Conservation (phyloP, 495 filamentous ascomycete species). For the Penicillium coprophilum region DNA sequence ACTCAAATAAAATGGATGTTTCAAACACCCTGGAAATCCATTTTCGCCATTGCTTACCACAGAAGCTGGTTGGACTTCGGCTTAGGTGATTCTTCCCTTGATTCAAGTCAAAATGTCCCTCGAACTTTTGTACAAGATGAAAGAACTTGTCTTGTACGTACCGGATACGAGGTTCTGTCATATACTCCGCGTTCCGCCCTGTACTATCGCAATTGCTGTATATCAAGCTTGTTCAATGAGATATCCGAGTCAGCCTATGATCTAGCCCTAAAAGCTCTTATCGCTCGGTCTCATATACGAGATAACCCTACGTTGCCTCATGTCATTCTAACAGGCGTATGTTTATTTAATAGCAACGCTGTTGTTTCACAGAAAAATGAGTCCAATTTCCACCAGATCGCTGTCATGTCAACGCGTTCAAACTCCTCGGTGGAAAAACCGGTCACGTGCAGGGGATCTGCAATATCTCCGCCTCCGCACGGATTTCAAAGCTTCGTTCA, state of each 20-base stretch:
- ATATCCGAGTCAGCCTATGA: not conserved
- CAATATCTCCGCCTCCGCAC: constrained; percentile 5
- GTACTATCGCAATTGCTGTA: constrained; percentile 55
- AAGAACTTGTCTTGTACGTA: too few relatives aligned
- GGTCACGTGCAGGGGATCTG: constrained; percentile 10
- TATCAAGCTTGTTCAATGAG: not conserved
- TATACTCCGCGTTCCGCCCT: constrained; percentile 68
- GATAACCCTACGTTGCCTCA: not conserved
- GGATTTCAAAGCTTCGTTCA: constrained; percentile 3
- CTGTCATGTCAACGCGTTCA: not conserved
- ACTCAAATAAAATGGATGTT: too few relatives aligned
- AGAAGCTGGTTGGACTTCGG: too few relatives aligned
- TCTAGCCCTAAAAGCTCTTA: not conserved
- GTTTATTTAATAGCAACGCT: not conserved
- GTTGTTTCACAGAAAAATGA: not conserved
- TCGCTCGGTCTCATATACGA: not conserved
- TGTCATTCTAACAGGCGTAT: not conserved
- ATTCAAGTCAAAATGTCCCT: too few relatives aligned
- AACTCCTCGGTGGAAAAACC: not conserved
- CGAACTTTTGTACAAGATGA: too few relatives aligned
- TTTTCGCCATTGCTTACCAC: too few relatives aligned
- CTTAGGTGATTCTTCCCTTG: too few relatives aligned
- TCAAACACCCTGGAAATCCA: too few relatives aligned
- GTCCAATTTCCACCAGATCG: not conserved
- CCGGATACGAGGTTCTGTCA: constrained; percentile 24